A percentile compares a stretch with the other conserved stretches of the same genome.
Conservation (phyloP, 2,329 filamentous ascomycete species). For the Tolypocladium guangdongense region DNA sequence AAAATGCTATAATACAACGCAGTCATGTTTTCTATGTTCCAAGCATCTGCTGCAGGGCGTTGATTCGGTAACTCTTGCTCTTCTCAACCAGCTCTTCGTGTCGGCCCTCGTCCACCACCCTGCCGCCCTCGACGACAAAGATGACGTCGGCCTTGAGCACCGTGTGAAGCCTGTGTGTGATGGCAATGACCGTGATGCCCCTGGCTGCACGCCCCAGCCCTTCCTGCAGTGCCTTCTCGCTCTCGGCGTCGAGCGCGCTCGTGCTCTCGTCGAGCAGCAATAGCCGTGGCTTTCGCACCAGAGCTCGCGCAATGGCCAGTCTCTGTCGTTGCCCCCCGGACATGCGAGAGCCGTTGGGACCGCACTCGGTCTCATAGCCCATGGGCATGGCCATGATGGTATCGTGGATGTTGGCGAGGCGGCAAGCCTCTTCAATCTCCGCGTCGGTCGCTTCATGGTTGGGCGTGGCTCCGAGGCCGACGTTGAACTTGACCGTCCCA, state of each 20-base stretch:
- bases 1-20: not conserved
- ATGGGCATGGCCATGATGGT: constrained; percentile 51
- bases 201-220: constrained; percentile 48
- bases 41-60: constrained; percentile 40
- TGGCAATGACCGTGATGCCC: constrained; percentile 45
- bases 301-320: constrained; percentile 65
- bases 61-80: constrained; percentile 41
- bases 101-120: constrained; percentile 37
- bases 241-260: constrained; percentile 62
- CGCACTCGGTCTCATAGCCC: constrained; percentile 54
- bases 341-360: constrained; percentile 63
- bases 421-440: constrained; percentile 57
- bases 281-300: constrained; percentile 60
- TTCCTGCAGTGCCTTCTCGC: constrained; percentile 54
- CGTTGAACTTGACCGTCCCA: constrained; percentile 44
- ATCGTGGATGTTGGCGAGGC: constrained; percentile 60
- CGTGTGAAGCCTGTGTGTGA: constrained; percentile 47
- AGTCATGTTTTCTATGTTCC: not conserved
- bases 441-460: constrained; percentile 41
- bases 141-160: constrained; percentile 47
- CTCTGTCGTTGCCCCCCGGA: constrained; percentile 75
- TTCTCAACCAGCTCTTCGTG: constrained; percentile 43
- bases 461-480: constrained; percentile 42
- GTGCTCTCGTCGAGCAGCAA: constrained; percentile 77
- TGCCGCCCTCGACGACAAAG: constrained; percentile 43